phyloP scores from a whole-genome alignment of 495 filamentous ascomycete species.

The Beverwykella pulmonaria region DNA sequence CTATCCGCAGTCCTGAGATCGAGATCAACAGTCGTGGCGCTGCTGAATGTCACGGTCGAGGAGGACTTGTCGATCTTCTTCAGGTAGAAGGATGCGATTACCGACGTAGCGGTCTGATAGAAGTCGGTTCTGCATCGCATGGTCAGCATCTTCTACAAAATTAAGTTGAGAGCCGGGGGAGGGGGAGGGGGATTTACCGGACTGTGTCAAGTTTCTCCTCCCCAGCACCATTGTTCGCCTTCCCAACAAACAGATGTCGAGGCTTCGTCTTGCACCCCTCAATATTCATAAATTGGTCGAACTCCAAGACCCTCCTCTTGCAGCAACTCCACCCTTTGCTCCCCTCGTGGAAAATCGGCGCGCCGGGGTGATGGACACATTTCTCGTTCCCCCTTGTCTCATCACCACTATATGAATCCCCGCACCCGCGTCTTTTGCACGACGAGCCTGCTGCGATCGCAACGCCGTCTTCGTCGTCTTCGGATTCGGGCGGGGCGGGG shows the following conservation, averaged over 20 bases:
- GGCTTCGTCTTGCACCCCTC: slow-evolving; percentile 82
- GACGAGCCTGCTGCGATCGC: slow-evolving; percentile 70
- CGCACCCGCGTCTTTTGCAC: slow-evolving; percentile 79
- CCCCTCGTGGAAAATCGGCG: slow-evolving; percentile 92
- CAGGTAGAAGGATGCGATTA: slow-evolving; percentile 90
- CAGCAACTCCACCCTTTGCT: slow-evolving; percentile 97
- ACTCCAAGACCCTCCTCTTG: slow-evolving; percentile 91
- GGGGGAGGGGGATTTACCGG: slow-evolving; percentile 51
- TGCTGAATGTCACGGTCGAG: slow-evolving; percentile 68
- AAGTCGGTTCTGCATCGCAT: slow-evolving; percentile 71
- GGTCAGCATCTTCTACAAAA: neutral
- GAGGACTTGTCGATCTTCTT: slow-evolving; percentile 91
- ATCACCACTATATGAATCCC: slow-evolving; percentile 61
- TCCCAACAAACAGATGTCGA: slow-evolving; percentile 84
- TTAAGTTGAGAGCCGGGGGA: neutral
- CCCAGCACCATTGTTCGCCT: slow-evolving; percentile 61
- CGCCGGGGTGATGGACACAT: slow-evolving; percentile 84
- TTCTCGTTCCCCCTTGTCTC: slow-evolving; percentile 68
- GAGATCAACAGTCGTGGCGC: slow-evolving; percentile 59
- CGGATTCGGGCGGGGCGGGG: slow-evolving; percentile 73
- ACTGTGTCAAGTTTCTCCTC: slow-evolving; percentile 69
- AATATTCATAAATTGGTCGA: slow-evolving; percentile 97
- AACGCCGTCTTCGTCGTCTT: slow-evolving; percentile 77
- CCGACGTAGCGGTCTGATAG: slow-evolving; percentile 84
- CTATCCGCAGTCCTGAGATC: slow-evolving; percentile 82